Percentiles rank a stretch among this genome's conserved stretches.
These are phyloP conservation scores for Pontederia crassipes DNA, from an alignment of 176 grass and related monocot genomes.

Conservation along the genomic window DNA sequence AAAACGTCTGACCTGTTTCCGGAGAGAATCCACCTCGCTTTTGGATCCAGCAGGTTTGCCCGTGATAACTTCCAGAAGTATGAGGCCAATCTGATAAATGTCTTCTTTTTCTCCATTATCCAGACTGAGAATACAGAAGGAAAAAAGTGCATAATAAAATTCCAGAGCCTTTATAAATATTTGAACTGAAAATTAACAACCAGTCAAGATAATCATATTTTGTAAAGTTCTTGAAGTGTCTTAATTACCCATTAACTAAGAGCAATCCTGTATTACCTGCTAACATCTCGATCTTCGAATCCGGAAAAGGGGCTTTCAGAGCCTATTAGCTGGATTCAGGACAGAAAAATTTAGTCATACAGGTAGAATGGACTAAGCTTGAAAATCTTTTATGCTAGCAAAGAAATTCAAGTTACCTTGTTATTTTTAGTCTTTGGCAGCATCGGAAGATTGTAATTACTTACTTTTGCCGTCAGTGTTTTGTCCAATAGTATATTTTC, in stretches of 20 bases:
- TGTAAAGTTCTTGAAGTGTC: constrained; percentile 8
- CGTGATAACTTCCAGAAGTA: constrained; percentile 61
- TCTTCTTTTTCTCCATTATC: constrained; percentile 55
- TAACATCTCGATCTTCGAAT: neutral
- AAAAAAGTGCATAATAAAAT: neutral
- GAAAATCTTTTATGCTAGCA: neutral
- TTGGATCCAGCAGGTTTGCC: constrained; percentile 55
- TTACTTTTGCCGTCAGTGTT: constrained; percentile 69
- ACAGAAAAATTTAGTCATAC: neutral
- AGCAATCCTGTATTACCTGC: neutral
- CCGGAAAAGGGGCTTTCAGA: neutral
- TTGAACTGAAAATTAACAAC: neutral
- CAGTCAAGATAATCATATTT: constrained; percentile 5
- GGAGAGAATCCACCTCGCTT: constrained; percentile 32
- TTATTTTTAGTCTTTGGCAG: constrained; percentile 42
- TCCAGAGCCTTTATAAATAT: neutral
- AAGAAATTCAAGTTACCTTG: constrained; percentile 30
- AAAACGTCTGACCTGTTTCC: neutral
- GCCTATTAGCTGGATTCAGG: constrained; percentile 1
- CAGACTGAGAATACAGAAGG: constrained; percentile 20
- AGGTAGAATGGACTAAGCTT: neutral
- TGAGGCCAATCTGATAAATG: constrained; percentile 79
- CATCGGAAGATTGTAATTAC: constrained; percentile 82
- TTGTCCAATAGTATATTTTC: constrained; percentile 70
- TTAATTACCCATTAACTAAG: too few relatives aligned